Percentiles rank a stretch among this genome's conserved stretches.
phyloP scores from a whole-genome alignment of 305 asterid species.

The Fraxinus albicans region DNA sequence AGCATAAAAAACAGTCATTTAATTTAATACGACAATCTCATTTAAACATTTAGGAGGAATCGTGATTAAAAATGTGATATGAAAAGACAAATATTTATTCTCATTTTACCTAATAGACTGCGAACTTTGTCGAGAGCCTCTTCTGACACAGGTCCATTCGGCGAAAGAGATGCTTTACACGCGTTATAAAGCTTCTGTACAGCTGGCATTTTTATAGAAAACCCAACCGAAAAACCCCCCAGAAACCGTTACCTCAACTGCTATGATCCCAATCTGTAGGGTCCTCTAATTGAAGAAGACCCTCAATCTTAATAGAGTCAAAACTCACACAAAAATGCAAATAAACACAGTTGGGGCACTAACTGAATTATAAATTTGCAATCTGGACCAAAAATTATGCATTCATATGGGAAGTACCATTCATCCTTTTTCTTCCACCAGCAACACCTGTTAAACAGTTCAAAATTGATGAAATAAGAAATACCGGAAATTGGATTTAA shows the following conservation, averaged over 20 bases:
- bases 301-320: constrained; percentile 39
- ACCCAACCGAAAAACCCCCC: constrained; percentile 31
- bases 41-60: background rate
- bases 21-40: constrained; percentile 2
- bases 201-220: constrained; percentile 78
- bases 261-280: constrained; percentile 43
- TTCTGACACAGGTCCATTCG: constrained; percentile 85
- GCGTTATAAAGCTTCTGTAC: constrained; percentile 95
- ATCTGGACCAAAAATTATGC: background rate
- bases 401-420: constrained; percentile 33
- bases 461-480: constrained; percentile 9
- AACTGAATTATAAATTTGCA: constrained; percentile 25
- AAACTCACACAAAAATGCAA: constrained; percentile 23
- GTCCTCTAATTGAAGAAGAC: constrained; percentile 68
- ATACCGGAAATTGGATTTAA: background rate
- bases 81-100: background rate
- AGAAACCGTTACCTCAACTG: constrained; percentile 27
- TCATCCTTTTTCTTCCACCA: constrained; percentile 23
- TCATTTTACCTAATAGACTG: constrained; percentile 69
- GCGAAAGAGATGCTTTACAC: constrained; percentile 79
- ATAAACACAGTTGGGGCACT: constrained; percentile 16
- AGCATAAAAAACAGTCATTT: background rate
- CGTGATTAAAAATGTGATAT: background rate
- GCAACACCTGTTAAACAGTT: constrained; percentile 36
- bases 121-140: constrained; percentile 88